Percentiles rank a stretch among this genome's conserved stretches.
Evolutionary conservation across 2,329 filamentous ascomycete genomes (phyloP).

Genomic region (Aspergillus sp.): DNA sequence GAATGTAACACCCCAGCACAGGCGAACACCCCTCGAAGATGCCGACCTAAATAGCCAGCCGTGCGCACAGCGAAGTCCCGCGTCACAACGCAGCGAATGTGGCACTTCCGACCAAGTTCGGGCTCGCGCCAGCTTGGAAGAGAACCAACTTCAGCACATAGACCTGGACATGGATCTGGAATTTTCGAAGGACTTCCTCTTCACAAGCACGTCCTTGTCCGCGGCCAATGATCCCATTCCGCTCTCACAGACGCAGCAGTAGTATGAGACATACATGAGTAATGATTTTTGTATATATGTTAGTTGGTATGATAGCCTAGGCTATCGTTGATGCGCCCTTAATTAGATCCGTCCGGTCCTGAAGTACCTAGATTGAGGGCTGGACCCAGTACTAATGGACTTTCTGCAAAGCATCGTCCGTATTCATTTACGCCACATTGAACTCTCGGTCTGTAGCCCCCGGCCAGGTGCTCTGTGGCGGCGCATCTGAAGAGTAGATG

Average conservation of each 20-base stretch:
- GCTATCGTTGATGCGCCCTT: not conserved
- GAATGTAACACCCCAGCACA: constrained; percentile 10
- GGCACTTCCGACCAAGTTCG: constrained; percentile 15
- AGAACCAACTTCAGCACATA: constrained; percentile 30
- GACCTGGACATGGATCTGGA: constrained; percentile 39
- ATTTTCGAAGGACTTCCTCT: constrained; percentile 39
- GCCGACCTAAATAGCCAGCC: constrained; percentile 30
- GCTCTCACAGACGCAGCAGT: not conserved
- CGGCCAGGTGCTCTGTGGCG: too few species aligned
- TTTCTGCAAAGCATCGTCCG: too few species aligned
- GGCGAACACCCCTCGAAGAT: constrained; percentile 29
- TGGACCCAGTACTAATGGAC: not conserved
- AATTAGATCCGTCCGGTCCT: not conserved
- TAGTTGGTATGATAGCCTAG: not conserved
- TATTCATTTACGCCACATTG: too few species aligned
- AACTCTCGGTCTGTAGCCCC: too few species aligned
- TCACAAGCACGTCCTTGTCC: constrained; percentile 36
- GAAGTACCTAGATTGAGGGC: not conserved
- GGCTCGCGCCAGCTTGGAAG: constrained; percentile 13
- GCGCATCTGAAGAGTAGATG: too few species aligned
- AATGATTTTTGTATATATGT: not conserved
- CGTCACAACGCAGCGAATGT: constrained; percentile 16
- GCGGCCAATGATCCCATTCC: constrained; percentile 22
- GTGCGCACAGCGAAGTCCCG: constrained; percentile 22
- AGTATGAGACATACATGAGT: not conserved